Conservation (phyloP, 176 grass and related monocot species). For the Musa troglodytarum region DNA sequence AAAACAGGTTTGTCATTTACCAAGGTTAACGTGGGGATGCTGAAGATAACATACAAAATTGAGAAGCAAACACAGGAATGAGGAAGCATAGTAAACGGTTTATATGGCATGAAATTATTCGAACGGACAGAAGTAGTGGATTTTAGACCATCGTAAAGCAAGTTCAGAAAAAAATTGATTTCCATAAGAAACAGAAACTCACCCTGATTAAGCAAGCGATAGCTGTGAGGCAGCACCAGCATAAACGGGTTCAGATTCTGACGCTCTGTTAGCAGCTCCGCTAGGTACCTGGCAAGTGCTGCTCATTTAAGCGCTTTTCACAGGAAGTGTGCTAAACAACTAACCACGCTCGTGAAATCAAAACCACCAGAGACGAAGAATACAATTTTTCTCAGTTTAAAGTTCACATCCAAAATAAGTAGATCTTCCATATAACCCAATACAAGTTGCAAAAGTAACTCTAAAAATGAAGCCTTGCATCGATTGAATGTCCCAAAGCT, state of each 20-base stretch:
- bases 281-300: slow-evolving; percentile 24
- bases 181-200: background rate
- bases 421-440: background rate
- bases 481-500: background rate
- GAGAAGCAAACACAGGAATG: too few species aligned
- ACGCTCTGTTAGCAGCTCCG: slow-evolving; percentile 27
- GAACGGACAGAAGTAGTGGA: too few species aligned
- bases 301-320: background rate
- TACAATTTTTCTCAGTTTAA: background rate
- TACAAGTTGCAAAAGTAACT: too few species aligned
- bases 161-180: background rate
- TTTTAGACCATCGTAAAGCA: background rate
- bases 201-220: slow-evolving; percentile 33
- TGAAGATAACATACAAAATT: too few species aligned
- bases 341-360: too few species aligned
- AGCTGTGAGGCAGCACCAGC: slow-evolving; percentile 23
- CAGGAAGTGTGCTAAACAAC: background rate
- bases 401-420: background rate
- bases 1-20: too few species aligned
- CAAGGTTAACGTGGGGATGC: too few species aligned
- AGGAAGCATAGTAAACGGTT: too few species aligned
- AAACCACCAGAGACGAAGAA: background rate
- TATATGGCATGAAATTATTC: too few species aligned
- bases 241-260: slow-evolving; percentile 33
- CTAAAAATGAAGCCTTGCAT: background rate